Conservation (phyloP, 257 asterid genomes). For the Nicotiana attenuata region DNA sequence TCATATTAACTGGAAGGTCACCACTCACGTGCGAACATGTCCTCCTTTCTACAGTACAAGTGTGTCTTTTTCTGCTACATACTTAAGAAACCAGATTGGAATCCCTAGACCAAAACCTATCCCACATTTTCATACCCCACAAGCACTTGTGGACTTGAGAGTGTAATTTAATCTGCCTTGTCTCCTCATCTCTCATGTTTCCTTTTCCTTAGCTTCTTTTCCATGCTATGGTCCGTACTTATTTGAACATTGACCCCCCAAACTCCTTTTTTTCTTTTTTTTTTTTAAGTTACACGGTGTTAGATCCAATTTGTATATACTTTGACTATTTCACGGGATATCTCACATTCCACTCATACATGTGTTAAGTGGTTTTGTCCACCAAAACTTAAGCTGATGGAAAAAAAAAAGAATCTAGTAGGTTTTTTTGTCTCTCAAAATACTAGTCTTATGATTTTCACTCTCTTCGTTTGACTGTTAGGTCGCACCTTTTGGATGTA, state of each 20-base stretch:
- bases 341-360: no score
- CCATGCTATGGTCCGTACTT: not conserved
- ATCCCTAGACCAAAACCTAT: conserved; percentile 19
- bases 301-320: not conserved
- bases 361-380: no score
- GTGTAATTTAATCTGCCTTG: conserved; percentile 31
- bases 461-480: no score
- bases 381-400: no score
- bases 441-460: no score
- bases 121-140: not conserved
- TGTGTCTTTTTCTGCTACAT: conserved; percentile 16
- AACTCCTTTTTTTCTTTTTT: not conserved
- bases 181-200: conserved; percentile 19
- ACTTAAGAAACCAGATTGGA: conserved; percentile 16
- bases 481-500: not conserved
- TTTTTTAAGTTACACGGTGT: not conserved
- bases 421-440: no score
- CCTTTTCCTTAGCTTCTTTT: conserved; percentile 4
- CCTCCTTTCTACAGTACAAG: conserved; percentile 26
- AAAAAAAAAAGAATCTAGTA: no score
- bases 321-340: not conserved
- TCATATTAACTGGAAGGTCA: conserved; percentile 17
- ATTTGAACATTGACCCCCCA: not conserved
- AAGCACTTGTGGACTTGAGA: conserved; percentile 8
- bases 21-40: conserved; percentile 31